Conservation (phyloP, 805 yeast genomes). For the Kazachstania psychrophila region DNA sequence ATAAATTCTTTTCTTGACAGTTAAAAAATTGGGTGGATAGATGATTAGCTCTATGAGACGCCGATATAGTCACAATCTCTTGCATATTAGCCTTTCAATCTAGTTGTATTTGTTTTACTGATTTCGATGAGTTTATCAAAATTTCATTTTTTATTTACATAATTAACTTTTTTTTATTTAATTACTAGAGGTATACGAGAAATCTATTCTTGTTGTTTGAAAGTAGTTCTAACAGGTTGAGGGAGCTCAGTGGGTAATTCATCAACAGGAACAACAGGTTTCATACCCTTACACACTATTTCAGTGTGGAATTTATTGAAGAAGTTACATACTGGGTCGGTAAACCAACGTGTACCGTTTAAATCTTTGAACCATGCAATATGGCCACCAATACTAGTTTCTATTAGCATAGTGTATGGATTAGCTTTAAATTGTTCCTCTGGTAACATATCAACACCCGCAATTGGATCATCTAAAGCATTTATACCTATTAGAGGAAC, state of each 20-base stretch:
- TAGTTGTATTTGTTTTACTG: no score
- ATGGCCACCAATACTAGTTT: slow-evolving; percentile 71
- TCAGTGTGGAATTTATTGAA: slow-evolving; percentile 30
- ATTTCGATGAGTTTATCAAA: no score
- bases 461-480: slow-evolving; percentile 69
- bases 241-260: slow-evolving; percentile 11
- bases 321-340: slow-evolving; percentile 41
- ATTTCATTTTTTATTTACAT: neutral
- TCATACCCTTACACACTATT: slow-evolving; percentile 19
- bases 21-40: slow-evolving; percentile 75
- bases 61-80: slow-evolving; percentile 64
- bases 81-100: slow-evolving; percentile 37
- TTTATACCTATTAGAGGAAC: slow-evolving; percentile 59
- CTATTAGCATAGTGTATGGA: slow-evolving; percentile 50
- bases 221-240: slow-evolving; percentile 15
- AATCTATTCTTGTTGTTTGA: slow-evolving; percentile 1
- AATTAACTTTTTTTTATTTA: neutral
- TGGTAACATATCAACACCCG: slow-evolving; percentile 45
- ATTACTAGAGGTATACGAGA: neutral
- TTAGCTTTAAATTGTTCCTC: slow-evolving; percentile 40
- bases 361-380: slow-evolving; percentile 59
- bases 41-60: slow-evolving; percentile 68
- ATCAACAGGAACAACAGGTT: slow-evolving; percentile 9
- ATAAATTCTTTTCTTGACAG: slow-evolving; percentile 62
- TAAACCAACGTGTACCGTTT: slow-evolving; percentile 58